These are phyloP conservation scores for Aureobasidium sp. DNA, from an alignment of 2,329 filamentous ascomycete species.

Conservation along the genomic window DNA sequence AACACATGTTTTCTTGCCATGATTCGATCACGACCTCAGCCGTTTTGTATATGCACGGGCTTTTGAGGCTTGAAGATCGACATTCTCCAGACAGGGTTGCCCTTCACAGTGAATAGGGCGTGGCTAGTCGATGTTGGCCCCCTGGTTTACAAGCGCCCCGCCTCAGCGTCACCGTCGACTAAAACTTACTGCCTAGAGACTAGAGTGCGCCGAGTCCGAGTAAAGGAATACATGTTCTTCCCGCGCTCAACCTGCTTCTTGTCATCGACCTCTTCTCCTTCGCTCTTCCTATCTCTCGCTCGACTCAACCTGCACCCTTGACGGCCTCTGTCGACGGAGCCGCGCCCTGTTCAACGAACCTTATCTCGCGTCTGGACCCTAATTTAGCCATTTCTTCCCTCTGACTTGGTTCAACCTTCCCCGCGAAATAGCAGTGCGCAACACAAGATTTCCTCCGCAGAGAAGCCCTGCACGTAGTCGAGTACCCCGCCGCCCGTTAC, in stretches of 20 bases:
- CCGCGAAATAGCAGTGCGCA: not conserved
- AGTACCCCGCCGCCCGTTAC: not conserved
- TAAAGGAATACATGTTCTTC: not conserved
- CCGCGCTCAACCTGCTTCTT: not conserved
- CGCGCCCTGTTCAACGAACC: not conserved
- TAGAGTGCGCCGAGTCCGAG: not conserved
- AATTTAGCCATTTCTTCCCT: not conserved
- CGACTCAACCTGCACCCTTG: not conserved
- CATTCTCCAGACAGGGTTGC: not conserved
- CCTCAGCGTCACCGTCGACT: not conserved
- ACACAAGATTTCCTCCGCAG: not conserved
- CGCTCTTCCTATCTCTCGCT: not conserved
- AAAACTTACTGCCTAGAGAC: not conserved
- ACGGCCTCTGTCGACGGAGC: not conserved
- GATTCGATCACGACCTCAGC: not conserved
- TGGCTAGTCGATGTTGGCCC: not conserved
- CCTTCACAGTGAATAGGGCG: not conserved
- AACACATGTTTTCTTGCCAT: no score
- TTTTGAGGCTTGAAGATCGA: not conserved
- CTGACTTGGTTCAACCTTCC: not conserved
- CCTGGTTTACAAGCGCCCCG: not conserved
- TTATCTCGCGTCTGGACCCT: not conserved
- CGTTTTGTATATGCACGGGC: no score
- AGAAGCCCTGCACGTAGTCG: not conserved
- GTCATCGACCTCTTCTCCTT: not conserved